phyloP scores from a whole-genome alignment of 768 basidiomycete genomes.

The Pleurotus giganteus region DNA sequence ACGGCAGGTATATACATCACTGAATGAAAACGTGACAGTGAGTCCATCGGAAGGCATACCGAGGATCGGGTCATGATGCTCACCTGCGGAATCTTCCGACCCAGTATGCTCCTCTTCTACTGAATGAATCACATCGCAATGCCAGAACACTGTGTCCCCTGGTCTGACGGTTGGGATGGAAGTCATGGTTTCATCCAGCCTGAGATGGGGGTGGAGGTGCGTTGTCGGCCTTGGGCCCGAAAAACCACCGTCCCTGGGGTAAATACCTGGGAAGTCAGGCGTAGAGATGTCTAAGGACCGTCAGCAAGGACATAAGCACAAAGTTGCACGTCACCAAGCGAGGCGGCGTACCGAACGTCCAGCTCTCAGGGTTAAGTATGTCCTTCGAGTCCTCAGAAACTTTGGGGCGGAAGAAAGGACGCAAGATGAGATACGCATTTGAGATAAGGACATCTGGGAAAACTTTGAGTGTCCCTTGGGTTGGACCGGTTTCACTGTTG shows the following conservation, averaged over 20 bases:
- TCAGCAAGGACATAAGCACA: not conserved
- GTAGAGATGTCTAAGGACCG: slow-evolving; percentile 32
- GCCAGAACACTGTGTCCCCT: slow-evolving; percentile 71
- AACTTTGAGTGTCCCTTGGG: slow-evolving; percentile 55
- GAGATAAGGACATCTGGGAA: slow-evolving; percentile 55
- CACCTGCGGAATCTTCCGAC: slow-evolving; percentile 39
- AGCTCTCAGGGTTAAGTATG: slow-evolving; percentile 37
- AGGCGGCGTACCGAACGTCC: slow-evolving; percentile 33
- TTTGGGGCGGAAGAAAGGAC: slow-evolving; percentile 61
- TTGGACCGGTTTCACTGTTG: slow-evolving; percentile 48
- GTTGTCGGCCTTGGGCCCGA: slow-evolving; percentile 39
- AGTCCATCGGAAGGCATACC: slow-evolving; percentile 6
- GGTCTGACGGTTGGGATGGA: slow-evolving; percentile 60
- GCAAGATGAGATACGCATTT: slow-evolving; percentile 59
- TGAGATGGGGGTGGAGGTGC: slow-evolving; percentile 43
- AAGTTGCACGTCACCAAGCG: not conserved
- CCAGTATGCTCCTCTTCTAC: slow-evolving; percentile 41
- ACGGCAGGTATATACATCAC: slow-evolving; percentile 82
- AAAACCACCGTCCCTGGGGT: slow-evolving; percentile 19
- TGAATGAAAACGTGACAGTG: slow-evolving; percentile 14
- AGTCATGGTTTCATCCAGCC: slow-evolving; percentile 55
- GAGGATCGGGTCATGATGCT: not conserved
- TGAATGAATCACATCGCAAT: slow-evolving; percentile 39
- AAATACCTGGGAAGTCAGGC: slow-evolving; percentile 42
- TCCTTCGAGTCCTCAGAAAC: slow-evolving; percentile 31